A percentile compares a stretch with the other conserved stretches of the same genome.
Conservation (phyloP, 306 rosid genomes). For the Lathyrus aphaca region DNA sequence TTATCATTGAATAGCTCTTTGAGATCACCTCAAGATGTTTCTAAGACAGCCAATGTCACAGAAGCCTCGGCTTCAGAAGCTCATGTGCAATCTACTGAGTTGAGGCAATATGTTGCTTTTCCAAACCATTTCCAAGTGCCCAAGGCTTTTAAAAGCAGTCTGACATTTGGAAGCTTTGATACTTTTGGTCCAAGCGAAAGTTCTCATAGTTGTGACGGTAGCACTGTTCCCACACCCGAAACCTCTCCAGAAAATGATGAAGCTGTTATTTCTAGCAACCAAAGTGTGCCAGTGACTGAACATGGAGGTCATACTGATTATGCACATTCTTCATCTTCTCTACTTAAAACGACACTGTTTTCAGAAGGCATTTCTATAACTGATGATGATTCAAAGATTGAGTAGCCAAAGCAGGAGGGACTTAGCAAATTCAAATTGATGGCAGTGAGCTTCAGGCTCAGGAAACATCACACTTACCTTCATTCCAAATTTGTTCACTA, state of each 20-base stretch:
- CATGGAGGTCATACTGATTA: slow-evolving; percentile 49
- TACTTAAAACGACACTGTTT: slow-evolving; percentile 41
- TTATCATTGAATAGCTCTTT: slow-evolving; percentile 43
- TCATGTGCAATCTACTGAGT: slow-evolving; percentile 49
- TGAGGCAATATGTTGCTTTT: slow-evolving; percentile 64
- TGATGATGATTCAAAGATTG: slow-evolving; percentile 48
- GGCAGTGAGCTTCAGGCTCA: too few relatives aligned
- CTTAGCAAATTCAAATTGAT: too few relatives aligned
- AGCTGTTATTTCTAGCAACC: slow-evolving; percentile 48
- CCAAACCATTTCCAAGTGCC: slow-evolving; percentile 83
- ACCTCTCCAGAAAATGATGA: slow-evolving; percentile 47
- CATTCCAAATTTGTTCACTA: too few relatives aligned
- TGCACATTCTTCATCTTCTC: slow-evolving; percentile 46
- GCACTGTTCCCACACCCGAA: slow-evolving; percentile 38
- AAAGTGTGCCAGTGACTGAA: slow-evolving; percentile 31
- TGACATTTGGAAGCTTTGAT: slow-evolving; percentile 84
- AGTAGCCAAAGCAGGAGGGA: slow-evolving; percentile 55
- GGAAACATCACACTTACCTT: too few relatives aligned
- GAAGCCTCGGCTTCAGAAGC: slow-evolving; percentile 52
- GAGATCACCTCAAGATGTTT: slow-evolving; percentile 42
- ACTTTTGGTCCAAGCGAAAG: slow-evolving; percentile 42
- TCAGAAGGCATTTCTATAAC: slow-evolving; percentile 47
- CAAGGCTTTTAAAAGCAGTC: slow-evolving; percentile 61
- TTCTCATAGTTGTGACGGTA: slow-evolving; percentile 42
- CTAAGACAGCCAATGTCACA: slow-evolving; percentile 50